phyloP scores from a whole-genome alignment of 257 asterid species.

The Solanum pimpinellifolium region DNA sequence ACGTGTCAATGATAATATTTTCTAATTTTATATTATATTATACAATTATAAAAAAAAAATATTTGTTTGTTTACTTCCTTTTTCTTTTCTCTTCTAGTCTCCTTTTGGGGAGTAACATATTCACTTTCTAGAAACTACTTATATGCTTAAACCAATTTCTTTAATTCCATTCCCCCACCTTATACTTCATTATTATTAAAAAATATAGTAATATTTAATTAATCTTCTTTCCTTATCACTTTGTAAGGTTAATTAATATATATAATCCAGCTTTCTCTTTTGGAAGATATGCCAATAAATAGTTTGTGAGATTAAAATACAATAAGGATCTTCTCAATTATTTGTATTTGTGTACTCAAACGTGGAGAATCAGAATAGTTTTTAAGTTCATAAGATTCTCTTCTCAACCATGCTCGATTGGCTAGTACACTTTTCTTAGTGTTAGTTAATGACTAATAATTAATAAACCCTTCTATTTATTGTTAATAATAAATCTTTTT shows the following conservation, averaged over 20 bases:
- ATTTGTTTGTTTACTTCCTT: neutral
- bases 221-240: neutral
- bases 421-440: neutral
- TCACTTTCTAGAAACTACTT: constrained; percentile 14
- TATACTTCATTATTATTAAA: neutral
- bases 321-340: neutral
- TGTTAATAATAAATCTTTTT: neutral
- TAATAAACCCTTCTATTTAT: neutral
- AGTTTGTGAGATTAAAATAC: neutral
- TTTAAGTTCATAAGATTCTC: neutral
- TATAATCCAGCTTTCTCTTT: neutral
- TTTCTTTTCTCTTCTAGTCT: constrained; percentile 1
- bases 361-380: neutral
- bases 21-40: neutral
- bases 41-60: neutral
- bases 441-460: neutral
- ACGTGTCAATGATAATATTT: constrained; percentile 4
- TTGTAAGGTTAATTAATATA: neutral
- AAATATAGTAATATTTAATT: neutral
- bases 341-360: neutral
- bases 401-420: neutral
- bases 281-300: neutral
- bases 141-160: neutral
- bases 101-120: constrained; percentile 26
- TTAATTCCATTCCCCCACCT: neutral